A percentile compares a stretch with the other conserved stretches of the same genome.
Conservation (phyloP, 148 eudicot genomes). For the Camellia sinensis region DNA sequence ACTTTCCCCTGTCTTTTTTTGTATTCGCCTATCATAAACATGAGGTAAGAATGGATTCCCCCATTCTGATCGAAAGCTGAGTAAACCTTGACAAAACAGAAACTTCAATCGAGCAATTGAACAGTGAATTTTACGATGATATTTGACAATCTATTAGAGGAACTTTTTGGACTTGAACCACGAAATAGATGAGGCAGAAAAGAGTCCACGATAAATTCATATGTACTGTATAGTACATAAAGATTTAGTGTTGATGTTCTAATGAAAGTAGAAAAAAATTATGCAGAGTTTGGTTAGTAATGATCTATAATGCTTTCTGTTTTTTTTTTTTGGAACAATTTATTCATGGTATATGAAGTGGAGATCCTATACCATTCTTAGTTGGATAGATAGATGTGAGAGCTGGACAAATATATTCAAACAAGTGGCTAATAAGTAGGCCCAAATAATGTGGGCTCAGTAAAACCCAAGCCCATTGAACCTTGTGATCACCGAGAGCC, state of each 20-base stretch:
- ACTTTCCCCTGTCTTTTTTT: no score
- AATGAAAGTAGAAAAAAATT: neutral
- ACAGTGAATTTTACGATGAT: constrained; percentile 20
- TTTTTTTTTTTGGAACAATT: no score
- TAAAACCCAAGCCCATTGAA: no score
- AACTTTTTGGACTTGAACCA: constrained; percentile 15
- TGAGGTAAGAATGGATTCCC: neutral
- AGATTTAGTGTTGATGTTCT: neutral
- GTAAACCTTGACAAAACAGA: constrained; percentile 5
- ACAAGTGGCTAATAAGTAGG: no score
- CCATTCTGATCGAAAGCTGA: neutral
- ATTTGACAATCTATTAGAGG: constrained; percentile 39
- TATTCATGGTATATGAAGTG: no score
- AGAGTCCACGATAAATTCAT: neutral
- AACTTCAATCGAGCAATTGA: constrained; percentile 6
- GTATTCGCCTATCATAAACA: neutral
- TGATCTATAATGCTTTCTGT: no score
- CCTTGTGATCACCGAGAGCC: no score
- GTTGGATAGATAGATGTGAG: no score
- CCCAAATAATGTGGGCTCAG: no score
- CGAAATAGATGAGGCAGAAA: neutral
- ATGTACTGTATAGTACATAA: neutral
- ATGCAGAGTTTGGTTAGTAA: neutral
- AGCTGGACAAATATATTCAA: no score
- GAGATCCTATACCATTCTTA: no score